These are phyloP conservation scores for Firmiana major DNA, from an alignment of 345 rosid species.

Conservation along the genomic window DNA sequence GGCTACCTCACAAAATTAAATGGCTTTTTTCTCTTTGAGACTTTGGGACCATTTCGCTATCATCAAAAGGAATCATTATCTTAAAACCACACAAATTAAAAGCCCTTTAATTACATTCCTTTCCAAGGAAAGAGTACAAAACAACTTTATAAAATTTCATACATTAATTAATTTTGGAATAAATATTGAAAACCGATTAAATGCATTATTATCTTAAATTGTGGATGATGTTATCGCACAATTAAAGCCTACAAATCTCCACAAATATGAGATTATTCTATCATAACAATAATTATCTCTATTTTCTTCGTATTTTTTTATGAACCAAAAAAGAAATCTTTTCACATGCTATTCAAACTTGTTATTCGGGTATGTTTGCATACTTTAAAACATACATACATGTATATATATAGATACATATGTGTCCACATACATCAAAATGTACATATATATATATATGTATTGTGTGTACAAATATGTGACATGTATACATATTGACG, in stretches of 20 bases:
- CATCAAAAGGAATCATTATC: slow-evolving; percentile 65
- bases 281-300: neutral
- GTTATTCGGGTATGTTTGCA: neutral
- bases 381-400: neutral
- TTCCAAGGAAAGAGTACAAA: slow-evolving; percentile 55
- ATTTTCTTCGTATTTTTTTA: too few species aligned
- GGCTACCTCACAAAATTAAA: slow-evolving; percentile 36
- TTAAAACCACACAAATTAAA: slow-evolving; percentile 50
- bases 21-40: slow-evolving; percentile 29
- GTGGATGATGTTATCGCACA: slow-evolving; percentile 28
- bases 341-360: slow-evolving; percentile 6
- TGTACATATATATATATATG: too few species aligned
- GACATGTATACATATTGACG: neutral
- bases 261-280: neutral
- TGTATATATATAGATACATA: neutral
- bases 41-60: slow-evolving; percentile 43
- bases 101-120: slow-evolving; percentile 42
- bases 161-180: slow-evolving; percentile 39
- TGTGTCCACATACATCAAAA: too few species aligned
- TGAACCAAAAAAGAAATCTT: too few species aligned
- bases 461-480: neutral
- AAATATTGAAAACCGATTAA: slow-evolving; percentile 17
- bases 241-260: neutral
- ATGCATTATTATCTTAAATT: slow-evolving; percentile 19
- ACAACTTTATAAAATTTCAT: slow-evolving; percentile 37